Evolutionary conservation across 768 basidiomycete species (phyloP).

Genomic region (Strobilomyces dryophilus): DNA sequence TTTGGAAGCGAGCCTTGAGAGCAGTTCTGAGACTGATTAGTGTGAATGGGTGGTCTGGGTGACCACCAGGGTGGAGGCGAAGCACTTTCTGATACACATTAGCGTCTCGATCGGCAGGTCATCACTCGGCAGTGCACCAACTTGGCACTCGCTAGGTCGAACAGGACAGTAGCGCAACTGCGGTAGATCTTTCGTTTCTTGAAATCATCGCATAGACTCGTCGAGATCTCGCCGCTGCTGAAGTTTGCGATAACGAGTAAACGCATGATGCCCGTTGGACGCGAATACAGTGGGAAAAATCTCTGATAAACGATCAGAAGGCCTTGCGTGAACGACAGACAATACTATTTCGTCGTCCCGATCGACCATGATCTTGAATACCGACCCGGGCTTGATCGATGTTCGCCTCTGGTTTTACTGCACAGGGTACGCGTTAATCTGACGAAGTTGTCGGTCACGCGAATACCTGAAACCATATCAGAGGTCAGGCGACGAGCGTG

Average conservation of each 20-base stretch:
- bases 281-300: background rate
- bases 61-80: background rate
- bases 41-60: background rate
- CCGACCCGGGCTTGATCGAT: background rate
- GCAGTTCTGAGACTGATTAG: slow-evolving; percentile 2
- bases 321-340: background rate
- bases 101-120: background rate
- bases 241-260: background rate
- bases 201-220: slow-evolving; percentile 14
- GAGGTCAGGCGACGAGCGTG: background rate
- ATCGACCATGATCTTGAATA: background rate
- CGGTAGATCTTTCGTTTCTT: slow-evolving; percentile 15
- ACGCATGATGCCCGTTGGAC: background rate
- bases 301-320: background rate
- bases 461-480: background rate
- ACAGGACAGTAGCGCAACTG: slow-evolving; percentile 5
- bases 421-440: background rate
- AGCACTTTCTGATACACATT: background rate
- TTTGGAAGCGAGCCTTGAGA: slow-evolving; percentile 6
- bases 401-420: background rate
- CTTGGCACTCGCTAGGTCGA: slow-evolving; percentile 5
- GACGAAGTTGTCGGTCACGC: background rate
- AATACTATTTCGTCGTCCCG: background rate
- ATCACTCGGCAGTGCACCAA: background rate
- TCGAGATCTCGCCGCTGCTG: slow-evolving; percentile 9